These are phyloP conservation scores for Cyclotella choctawhatcheeana DNA, from an alignment of 108 stramenopile species.

Conservation along the genomic window DNA sequence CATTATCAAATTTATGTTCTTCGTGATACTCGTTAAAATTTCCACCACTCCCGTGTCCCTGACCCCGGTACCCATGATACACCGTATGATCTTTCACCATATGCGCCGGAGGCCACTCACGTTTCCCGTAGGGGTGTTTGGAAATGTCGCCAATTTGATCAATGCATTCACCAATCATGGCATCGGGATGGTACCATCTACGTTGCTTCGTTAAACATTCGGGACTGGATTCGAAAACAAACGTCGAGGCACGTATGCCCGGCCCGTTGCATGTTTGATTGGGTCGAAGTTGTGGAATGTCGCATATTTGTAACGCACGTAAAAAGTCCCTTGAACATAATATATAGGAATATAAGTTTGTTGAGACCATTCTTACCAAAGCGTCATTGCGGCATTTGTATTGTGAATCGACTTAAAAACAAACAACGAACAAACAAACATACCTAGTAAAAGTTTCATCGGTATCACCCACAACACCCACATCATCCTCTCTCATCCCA, in stretches of 20 bases:
- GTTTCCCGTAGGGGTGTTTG: conserved; percentile 28
- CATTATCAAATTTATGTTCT: too few relatives aligned
- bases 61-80: conserved; percentile 17
- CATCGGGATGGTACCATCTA: conserved; percentile 63
- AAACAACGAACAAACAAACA: not conserved
- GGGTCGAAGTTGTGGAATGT: conserved; percentile 45
- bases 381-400: too few relatives aligned
- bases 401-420: not conserved
- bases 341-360: too few relatives aligned
- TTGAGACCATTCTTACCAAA: not conserved
- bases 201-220: conserved; percentile 37
- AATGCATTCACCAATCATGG: conserved; percentile 59
- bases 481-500: conserved; percentile 63
- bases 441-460: conserved; percentile 54
- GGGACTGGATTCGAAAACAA: conserved; percentile 56
- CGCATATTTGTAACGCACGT: conserved; percentile 58
- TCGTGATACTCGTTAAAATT: conserved; percentile 18
- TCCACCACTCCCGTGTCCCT: conserved; percentile 13
- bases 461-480: conserved; percentile 58
- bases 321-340: conserved; percentile 67
- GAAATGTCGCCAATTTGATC: conserved; percentile 49
- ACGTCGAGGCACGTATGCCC: conserved; percentile 37
- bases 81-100: conserved; percentile 7
- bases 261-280: conserved; percentile 23
- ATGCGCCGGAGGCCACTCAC: conserved; percentile 4